Base-by-base conservation (phyloP, 2,329 filamentous ascomycete species). In the Fusarium oxysporum region DNA sequence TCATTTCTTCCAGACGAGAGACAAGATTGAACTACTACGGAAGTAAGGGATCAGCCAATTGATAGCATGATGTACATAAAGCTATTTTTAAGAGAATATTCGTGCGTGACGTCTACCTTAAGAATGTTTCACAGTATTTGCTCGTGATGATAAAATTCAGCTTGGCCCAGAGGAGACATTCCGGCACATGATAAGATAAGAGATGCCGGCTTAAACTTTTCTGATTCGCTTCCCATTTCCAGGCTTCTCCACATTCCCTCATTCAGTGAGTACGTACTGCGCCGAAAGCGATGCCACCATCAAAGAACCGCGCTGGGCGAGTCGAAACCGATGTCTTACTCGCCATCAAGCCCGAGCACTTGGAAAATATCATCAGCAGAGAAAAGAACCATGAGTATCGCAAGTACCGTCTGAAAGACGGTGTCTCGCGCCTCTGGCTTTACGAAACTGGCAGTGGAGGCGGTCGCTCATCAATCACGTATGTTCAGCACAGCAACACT, bases 311-410 rank as follows among this genome's bases (percentile, higher is more conserved):
- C n/a, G 48, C 32, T 1, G 11, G 3, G 2, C 32, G n/a, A 35
- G 48, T 51, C 23, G 1, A 9, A 6, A 51, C 48, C 17, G 77
- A 79, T 30, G 74, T 77, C 1, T 70, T 79, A 1, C 50, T 79
- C 1, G 51, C 77, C 8, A 79, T 79, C 19, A 62, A 73, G 25
- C 71, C 68, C 1, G 38, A 66, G 2, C 76, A 77, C 61, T 33
- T 77, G 1, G 57, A 43, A 48, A 76, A 78, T 23, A 78, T 79
- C 48, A 55, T 57, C 32, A 60, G 40, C 21, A 50, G 61, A n/a
- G 28, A 73, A 3, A 79, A 80, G 65, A 79, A 74, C 32, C 70
- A 79, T 1, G 78, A 78, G 41, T 78, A 76, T 45, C 72, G 78
- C 40, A 79, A 74, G 13, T 79, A 80, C 35, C 55, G 75, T 8